Base-by-base conservation (phyloP, 2,329 filamentous ascomycete genomes). In the Xylariaceae sp. region DNA sequence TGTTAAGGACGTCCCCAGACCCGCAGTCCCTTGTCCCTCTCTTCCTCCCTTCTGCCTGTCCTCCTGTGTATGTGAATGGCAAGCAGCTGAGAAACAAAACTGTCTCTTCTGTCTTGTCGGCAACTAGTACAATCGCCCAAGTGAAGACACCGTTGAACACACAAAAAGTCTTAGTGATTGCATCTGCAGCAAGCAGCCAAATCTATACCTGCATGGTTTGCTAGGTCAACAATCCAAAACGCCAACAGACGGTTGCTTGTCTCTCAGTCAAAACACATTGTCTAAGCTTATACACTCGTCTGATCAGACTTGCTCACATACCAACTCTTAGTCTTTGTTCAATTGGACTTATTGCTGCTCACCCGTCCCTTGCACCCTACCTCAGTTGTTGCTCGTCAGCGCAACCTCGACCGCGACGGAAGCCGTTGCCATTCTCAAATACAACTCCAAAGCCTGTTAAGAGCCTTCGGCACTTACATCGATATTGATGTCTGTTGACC, bases 401-500 rank as follows among this genome's bases (percentile, higher is more conserved):
- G 33, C 33, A 14, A 36, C 33, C 15, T 36, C 12, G 12, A 14
- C 33, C 12, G 15, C 12, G 33, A 36, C 33, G 15, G 10, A 36
- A 36, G 33, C 33, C 22, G 22, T 27, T 27, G 22, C 7, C 33
- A 36, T 36, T 36, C 15, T 4, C 33, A 36, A 12, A 5, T 15
- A 36, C 33, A 36, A 36, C 33, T 36, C 33, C 12, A 12, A 4
- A 36, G 15, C 33, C 15, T 36, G 33, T 58, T 58, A 57, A 55
- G 55, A 48, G 53, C 50, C 46, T 45, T 56, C 55, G 51, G 57
- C 51, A 47, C 49, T 47, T 56, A 66, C 69, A 58, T 66, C 73
- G 63, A 75, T 61, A 75, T 78, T 79, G 76, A 80, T 80, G 77
- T 80, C 77, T 75, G 74, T 78, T 77, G 75, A 79, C 70, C 66